Conservation (phyloP, 257 asterid genomes). For the Verbena officinalis region DNA sequence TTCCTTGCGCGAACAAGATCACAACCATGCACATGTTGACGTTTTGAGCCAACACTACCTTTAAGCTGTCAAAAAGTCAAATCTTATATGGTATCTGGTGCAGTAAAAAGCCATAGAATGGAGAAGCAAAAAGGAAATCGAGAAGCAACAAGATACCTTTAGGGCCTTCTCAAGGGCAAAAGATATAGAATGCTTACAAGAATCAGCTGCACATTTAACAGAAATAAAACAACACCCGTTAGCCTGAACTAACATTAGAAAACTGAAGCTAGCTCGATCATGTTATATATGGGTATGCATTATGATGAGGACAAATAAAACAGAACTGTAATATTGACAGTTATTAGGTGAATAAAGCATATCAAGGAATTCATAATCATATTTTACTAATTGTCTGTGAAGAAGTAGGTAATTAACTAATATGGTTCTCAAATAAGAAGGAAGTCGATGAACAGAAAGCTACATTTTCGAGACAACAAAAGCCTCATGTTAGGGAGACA, state of each 20-base stretch:
- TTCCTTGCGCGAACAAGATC: constrained; percentile 80
- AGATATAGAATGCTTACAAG: constrained; percentile 47
- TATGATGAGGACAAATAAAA: neutral
- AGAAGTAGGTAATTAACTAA: neutral
- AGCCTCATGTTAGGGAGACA: constrained; percentile 2
- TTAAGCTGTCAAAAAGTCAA: constrained; percentile 60
- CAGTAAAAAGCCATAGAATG: constrained; percentile 29
- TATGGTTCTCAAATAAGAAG: neutral
- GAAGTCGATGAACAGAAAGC: constrained; percentile 5
- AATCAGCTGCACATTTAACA: constrained; percentile 55
- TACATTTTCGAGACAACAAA: neutral
- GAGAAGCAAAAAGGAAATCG: constrained; percentile 18
- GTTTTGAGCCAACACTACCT: constrained; percentile 77
- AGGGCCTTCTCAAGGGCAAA: constrained; percentile 85
- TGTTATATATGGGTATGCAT: constrained; percentile 9
- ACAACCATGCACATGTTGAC: constrained; percentile 91
- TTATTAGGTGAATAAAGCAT: constrained; percentile 17
- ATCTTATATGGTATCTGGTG: constrained; percentile 17
- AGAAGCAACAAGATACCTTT: constrained; percentile 53
- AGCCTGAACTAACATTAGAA: constrained; percentile 15
- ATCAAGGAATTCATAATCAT: neutral
- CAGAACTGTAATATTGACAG: no score
- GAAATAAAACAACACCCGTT: constrained; percentile 22
- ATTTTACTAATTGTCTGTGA: neutral
- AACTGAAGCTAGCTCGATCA: neutral